These are phyloP conservation scores for Acer yangbiense DNA, from an alignment of 345 rosid species.

Conservation along the genomic window DNA sequence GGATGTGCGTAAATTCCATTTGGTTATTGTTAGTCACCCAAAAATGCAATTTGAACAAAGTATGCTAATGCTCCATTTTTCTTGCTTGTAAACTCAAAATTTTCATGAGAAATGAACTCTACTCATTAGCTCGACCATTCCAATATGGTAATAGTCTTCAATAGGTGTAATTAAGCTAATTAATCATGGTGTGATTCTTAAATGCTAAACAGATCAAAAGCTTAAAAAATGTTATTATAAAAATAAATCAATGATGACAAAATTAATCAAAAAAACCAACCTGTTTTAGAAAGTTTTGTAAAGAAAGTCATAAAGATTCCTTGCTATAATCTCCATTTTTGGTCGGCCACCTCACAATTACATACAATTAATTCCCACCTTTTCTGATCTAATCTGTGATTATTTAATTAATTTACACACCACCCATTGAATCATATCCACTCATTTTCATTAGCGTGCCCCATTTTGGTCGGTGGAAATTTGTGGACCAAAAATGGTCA, in stretches of 20 bases:
- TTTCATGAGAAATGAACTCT: neutral
- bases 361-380: neutral
- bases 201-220: no score
- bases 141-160: neutral
- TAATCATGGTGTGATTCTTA: neutral
- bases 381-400: neutral
- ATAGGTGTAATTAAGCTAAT: no score
- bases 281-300: conserved; percentile 7
- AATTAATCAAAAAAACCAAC: neutral
- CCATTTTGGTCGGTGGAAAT: conserved; percentile 44
- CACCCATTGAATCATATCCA: conserved; percentile 12
- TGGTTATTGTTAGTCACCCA: neutral
- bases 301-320: conserved; percentile 10
- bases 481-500: conserved; percentile 36
- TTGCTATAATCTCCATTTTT: conserved; percentile 1
- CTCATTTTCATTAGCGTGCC: neutral
- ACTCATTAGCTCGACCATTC: neutral
- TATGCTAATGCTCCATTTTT: conserved; percentile 1
- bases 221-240: no score
- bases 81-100: neutral
- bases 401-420: neutral
- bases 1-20: neutral
- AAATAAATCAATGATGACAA: neutral
- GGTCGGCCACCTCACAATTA: neutral
- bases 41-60: neutral